Evolutionary conservation across 495 filamentous ascomycete genomes (phyloP).

Genomic region (Penicillium waksmanii): DNA sequence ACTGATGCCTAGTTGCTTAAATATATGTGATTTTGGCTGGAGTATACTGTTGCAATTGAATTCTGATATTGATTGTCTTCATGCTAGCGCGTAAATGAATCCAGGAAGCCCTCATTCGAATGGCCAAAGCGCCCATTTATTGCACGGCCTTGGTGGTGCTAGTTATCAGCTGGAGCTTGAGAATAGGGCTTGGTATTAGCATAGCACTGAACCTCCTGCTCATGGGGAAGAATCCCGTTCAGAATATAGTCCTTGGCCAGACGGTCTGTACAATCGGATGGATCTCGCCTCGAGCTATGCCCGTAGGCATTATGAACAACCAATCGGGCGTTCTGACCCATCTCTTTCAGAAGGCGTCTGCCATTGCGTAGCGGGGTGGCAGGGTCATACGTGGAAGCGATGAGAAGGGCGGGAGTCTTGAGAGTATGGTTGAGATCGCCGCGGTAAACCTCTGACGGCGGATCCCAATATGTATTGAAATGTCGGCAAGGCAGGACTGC

Average conservation of each 20-base stretch:
- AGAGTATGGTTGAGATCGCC: constrained; percentile 26
- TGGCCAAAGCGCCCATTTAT: too few species aligned
- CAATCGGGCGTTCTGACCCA: constrained; percentile 23
- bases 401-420: constrained; percentile 18
- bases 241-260: constrained; percentile 22
- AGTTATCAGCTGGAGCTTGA: not conserved
- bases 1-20: too few species aligned
- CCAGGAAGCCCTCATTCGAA: too few species aligned
- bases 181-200: constrained; percentile 20
- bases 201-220: constrained; percentile 19
- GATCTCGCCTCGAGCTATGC: constrained; percentile 20
- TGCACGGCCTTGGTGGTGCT: too few species aligned
- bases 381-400: constrained; percentile 23
- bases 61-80: too few species aligned
- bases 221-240: constrained; percentile 13
- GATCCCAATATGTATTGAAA: constrained; percentile 21
- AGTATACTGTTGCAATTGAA: too few species aligned
- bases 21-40: too few species aligned
- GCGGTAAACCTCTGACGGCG: constrained; percentile 22
- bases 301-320: constrained; percentile 25
- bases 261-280: constrained; percentile 20
- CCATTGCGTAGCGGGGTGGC: constrained; percentile 25
- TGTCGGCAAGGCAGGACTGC: constrained; percentile 21
- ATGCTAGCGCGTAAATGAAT: too few species aligned
- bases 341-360: constrained; percentile 19